These are phyloP conservation scores for Diplodia scrobiculata DNA, from an alignment of 2,329 filamentous ascomycete species.

Conservation along the genomic window DNA sequence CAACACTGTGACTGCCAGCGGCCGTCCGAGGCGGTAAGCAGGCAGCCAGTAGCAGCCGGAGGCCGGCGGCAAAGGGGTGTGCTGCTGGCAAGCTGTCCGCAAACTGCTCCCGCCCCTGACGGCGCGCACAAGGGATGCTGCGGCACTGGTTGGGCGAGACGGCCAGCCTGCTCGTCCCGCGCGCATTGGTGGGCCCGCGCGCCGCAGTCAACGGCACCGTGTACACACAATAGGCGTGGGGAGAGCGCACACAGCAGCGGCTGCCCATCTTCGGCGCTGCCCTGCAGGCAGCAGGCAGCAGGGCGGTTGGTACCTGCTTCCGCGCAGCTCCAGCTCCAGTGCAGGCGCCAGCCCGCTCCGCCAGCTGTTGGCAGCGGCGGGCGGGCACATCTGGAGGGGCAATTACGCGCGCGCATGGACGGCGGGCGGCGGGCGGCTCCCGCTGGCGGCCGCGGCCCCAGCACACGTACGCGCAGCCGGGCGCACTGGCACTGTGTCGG, in stretches of 20 bases:
- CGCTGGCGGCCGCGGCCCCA: background rate
- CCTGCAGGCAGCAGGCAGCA: background rate
- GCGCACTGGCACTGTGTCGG: background rate
- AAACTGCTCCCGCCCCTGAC: conserved; percentile 21
- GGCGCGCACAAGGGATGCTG: conserved; percentile 21
- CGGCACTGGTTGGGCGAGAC: conserved; percentile 1
- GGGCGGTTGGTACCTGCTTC: conserved; percentile 20
- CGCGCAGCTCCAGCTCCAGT: background rate
- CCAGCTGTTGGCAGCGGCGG: conserved; percentile 7
- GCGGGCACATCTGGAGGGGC: conserved; percentile 2
- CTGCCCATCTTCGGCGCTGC: background rate
- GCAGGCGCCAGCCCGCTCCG: conserved; percentile 4
- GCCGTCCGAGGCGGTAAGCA: conserved; percentile 23
- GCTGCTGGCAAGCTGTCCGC: conserved; percentile 2
- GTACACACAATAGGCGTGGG: background rate
- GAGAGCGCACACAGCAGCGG: conserved; percentile 7
- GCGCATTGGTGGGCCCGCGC: conserved; percentile 2
- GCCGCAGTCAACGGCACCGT: background rate
- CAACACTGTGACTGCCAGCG: background rate
- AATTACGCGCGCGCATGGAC: conserved; percentile 14
- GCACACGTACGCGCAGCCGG: background rate
- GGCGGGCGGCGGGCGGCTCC: conserved; percentile 15
- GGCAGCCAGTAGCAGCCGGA: conserved; percentile 14
- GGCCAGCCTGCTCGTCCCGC: background rate
- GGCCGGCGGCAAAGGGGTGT: conserved; percentile 3